Base-by-base conservation (phyloP, 352 stramenopile species). In the Globisporangium ultimum region DNA sequence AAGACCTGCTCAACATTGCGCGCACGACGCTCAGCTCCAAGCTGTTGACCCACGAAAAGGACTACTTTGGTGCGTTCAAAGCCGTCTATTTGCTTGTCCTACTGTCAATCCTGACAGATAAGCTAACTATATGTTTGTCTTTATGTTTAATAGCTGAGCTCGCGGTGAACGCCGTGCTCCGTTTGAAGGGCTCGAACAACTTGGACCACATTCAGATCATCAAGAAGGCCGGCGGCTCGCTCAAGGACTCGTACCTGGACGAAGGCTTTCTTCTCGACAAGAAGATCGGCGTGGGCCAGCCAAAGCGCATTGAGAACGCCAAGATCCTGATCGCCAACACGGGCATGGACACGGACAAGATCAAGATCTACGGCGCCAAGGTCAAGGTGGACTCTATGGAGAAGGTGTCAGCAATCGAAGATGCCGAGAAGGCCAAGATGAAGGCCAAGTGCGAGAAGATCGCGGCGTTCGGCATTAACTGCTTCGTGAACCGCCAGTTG, bases 321-420 rank as follows among this genome's bases (percentile, higher is more conserved):
- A 98, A 98, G 72, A 99, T 99, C 63, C 74, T 99, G 41, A 79
- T 99, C 54, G 97, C 96, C 40, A 99, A 99, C 85, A 99, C 97
- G 41, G 88, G 90, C 40, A 99, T 99, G 98, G 97, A 99, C 78
- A 99, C 97, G 24, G 98, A 99, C 77, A 99, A 99, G 78, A 99
- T 99, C 78, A 99, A 99, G 79, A 99, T 99, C 66, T 99, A 99
- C 71, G 97, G 97, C 22, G 96, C 92, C 24, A 90, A 84, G 51
- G 91, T 99, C 32, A 97, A 98, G 70, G 98, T 99, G 8, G 97
- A 99, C 78, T 98, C 87, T 41, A 97, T 99, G 86, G 93, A 97
- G 55, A 99, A 99, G 74, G 97, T 99, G 20, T 97, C 97, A 24
- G 96, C 98, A 55, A 99, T 99, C 72, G 98, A 99, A 78, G 91